Evolutionary conservation across 2,329 filamentous ascomycete species (phyloP).

Genomic region (Fusarium globosum): DNA sequence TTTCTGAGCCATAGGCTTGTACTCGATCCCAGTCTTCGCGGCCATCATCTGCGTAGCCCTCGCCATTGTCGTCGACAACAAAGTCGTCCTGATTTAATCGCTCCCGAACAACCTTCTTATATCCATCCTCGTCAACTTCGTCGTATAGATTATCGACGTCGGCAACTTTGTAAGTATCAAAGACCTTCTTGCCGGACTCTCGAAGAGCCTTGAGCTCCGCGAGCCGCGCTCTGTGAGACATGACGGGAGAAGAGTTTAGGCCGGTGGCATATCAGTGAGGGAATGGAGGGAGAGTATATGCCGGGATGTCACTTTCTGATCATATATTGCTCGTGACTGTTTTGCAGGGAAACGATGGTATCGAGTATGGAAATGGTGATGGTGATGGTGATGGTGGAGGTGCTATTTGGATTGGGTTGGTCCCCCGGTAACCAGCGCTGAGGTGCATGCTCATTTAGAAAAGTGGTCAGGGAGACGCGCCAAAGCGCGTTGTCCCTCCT

Average conservation of each 20-base stretch:
- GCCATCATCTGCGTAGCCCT: conserved; percentile 96
- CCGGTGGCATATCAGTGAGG: conserved; percentile 36
- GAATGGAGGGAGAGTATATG: neutral
- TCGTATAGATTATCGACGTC: conserved; percentile 91
- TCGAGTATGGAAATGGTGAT: conserved; percentile 6
- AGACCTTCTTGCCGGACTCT: conserved; percentile 89
- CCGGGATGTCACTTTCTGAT: neutral
- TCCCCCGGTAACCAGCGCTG: conserved; percentile 34
- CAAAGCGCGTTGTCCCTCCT: conserved; percentile 17
- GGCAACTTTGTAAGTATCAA: conserved; percentile 87
- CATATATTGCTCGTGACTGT: conserved; percentile 1
- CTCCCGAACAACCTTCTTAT: conserved; percentile 93
- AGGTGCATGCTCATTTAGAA: conserved; percentile 27
- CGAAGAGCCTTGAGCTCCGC: conserved; percentile 87
- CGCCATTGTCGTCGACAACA: conserved; percentile 97
- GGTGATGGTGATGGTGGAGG: conserved; percentile 6
- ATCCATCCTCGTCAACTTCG: conserved; percentile 94
- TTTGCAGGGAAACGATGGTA: conserved; percentile 14
- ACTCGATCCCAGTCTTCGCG: conserved; percentile 92
- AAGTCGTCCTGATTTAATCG: conserved; percentile 96
- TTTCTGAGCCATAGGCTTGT: conserved; percentile 76
- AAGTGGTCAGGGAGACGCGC: conserved; percentile 37
- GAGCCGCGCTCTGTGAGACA: conserved; percentile 63
- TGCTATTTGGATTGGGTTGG: conserved; percentile 17
- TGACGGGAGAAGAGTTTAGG: conserved; percentile 42